Conservation (phyloP, 1,284 basidiomycete genomes). For the Tetrapyrgos nigripes region DNA sequence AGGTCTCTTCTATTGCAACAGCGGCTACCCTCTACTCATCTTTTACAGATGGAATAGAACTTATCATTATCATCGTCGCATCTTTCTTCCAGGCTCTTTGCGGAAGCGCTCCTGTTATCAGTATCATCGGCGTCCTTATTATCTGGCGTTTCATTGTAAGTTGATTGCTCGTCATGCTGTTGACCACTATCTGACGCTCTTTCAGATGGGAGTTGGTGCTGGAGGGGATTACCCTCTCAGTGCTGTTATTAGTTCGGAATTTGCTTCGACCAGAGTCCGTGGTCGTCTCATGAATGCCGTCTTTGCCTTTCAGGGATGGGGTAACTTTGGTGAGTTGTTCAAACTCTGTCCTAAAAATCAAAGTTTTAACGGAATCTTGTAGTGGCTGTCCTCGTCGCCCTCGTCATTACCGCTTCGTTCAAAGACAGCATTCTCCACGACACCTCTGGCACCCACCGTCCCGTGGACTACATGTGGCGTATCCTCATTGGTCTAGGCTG, state of each 20-base stretch:
- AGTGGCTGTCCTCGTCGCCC: constrained; percentile 71
- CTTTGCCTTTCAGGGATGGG: constrained; percentile 65
- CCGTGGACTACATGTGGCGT: constrained; percentile 71
- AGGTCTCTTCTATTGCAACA: constrained; percentile 30
- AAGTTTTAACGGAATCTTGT: constrained; percentile 11
- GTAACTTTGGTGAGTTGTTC: constrained; percentile 19
- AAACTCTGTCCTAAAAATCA: too few relatives aligned
- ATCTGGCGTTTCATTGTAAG: constrained; percentile 70
- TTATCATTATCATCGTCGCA: constrained; percentile 71
- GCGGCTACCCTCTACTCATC: not conserved
- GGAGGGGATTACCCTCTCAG: constrained; percentile 76
- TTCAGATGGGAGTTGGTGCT: constrained; percentile 69
- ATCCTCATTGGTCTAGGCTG: constrained; percentile 75
- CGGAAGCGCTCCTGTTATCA: constrained; percentile 63
- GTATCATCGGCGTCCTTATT: constrained; percentile 75
- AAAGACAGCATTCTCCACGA: constrained; percentile 63
- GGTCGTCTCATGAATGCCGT: constrained; percentile 78
- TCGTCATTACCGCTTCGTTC: constrained; percentile 74
- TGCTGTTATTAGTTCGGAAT: constrained; percentile 77
- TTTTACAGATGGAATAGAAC: constrained; percentile 70
- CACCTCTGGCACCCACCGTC: constrained; percentile 42
- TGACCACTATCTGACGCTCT: constrained; percentile 25
- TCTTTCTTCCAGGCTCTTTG: constrained; percentile 67
- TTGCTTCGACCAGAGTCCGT: constrained; percentile 74
- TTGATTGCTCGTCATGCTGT: constrained; percentile 13